These are phyloP conservation scores for Penicillium malachiteum DNA, from an alignment of 495 filamentous ascomycete species.

Conservation along the genomic window DNA sequence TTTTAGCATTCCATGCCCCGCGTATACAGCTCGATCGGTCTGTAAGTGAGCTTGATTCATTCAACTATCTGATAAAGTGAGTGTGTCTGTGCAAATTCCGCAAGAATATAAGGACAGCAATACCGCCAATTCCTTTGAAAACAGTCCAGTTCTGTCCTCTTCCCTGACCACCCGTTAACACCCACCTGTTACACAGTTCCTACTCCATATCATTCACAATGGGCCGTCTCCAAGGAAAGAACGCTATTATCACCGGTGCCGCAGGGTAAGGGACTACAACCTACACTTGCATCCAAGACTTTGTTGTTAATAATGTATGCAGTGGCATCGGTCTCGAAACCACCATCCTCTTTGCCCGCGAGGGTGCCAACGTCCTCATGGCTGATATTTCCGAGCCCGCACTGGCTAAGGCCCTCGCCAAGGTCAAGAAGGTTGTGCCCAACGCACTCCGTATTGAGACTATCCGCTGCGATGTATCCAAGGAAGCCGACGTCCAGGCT, in stretches of 20 bases:
- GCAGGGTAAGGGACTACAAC: slow-evolving; percentile 65
- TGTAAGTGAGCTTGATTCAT: not conserved
- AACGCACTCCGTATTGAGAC: slow-evolving; percentile 56
- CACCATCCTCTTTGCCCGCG: slow-evolving; percentile 82
- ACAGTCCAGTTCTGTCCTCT: not conserved
- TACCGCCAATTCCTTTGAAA: not conserved
- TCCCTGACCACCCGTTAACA: not conserved
- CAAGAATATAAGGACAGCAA: not conserved
- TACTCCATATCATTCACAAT: slow-evolving; percentile 8
- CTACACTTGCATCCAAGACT: not conserved
- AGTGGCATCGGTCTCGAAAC: slow-evolving; percentile 97
- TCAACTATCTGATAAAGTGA: slow-evolving; percentile 9
- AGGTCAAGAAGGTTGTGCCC: slow-evolving; percentile 70
- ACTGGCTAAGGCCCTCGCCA: slow-evolving; percentile 66
- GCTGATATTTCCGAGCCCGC: slow-evolving; percentile 76
- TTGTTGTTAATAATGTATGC: not conserved
- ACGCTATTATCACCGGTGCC: slow-evolving; percentile 88
- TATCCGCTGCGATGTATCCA: slow-evolving; percentile 60
- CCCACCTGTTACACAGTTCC: not conserved
- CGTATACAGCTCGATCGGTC: slow-evolving; percentile 11
- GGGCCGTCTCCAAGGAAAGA: slow-evolving; percentile 80
- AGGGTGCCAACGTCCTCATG: slow-evolving; percentile 86
- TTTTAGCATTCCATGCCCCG: slow-evolving; percentile 18
- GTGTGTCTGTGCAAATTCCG: not conserved
- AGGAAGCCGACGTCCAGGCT: slow-evolving; percentile 70